Conservation (phyloP, 768 basidiomycete species). For the Pleurotus eryngii region DNA sequence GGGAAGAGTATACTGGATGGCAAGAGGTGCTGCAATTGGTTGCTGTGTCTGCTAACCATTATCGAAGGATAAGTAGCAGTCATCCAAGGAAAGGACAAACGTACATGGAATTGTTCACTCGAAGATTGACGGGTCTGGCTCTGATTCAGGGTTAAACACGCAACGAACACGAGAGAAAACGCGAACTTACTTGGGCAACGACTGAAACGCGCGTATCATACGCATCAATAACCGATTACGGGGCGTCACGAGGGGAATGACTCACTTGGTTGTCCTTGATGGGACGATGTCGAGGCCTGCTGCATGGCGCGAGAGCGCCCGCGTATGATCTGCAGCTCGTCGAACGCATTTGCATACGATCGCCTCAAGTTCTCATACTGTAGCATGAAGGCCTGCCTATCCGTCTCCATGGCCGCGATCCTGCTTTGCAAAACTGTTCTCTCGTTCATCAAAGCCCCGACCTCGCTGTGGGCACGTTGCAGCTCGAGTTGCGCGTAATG, state of each 20-base stretch:
- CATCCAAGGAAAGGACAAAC: no score
- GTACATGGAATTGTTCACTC: background rate
- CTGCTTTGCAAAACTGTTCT: background rate
- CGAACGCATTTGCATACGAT: background rate
- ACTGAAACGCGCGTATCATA: no score
- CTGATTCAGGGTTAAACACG: background rate
- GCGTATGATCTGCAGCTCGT: background rate
- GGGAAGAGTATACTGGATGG: background rate
- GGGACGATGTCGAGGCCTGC: background rate
- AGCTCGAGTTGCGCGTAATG: background rate
- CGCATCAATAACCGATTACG: no score
- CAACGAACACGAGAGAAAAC: background rate
- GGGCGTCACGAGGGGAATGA: no score
- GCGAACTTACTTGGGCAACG: background rate
- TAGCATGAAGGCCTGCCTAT: background rate
- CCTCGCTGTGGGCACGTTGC: conserved; percentile 1
- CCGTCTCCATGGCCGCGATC: background rate
- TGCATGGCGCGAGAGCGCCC: no score
- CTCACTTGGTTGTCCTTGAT: background rate
- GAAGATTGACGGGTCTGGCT: background rate
- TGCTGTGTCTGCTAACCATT: background rate
- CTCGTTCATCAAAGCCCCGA: conserved; percentile 1
- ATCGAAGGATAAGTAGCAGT: no score
- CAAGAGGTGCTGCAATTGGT: background rate
- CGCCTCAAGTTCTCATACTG: background rate